Evolutionary conservation across 2,329 filamentous ascomycete genomes (phyloP).

Genomic region (Phialocephala subalpina): DNA sequence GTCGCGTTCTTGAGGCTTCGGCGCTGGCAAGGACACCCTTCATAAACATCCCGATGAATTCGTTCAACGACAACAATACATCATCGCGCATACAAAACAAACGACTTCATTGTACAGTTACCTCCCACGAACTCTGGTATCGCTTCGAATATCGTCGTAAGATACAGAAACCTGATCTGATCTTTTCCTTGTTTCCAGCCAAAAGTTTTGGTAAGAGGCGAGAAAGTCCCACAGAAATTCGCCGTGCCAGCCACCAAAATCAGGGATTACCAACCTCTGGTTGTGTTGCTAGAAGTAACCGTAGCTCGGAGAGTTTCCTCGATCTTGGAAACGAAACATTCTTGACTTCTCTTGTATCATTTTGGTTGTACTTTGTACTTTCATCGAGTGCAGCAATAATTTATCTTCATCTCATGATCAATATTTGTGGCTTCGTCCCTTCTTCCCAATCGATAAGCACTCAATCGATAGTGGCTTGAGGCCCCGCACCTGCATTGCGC

Average conservation of each 20-base stretch:
- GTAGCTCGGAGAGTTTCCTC: conserved; percentile 3
- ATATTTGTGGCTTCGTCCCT: neutral
- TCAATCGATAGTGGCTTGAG: conserved; percentile 2
- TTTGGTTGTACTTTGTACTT: conserved; percentile 6
- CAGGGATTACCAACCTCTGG: neutral
- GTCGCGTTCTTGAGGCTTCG: neutral
- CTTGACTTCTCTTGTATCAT: neutral
- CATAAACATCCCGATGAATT: neutral
- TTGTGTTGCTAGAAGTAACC: neutral
- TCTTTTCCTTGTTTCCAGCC: conserved; percentile 7
- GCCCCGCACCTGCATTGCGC: conserved; percentile 6
- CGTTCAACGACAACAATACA: conserved; percentile 1
- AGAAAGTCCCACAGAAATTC: neutral
- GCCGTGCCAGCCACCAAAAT: neutral
- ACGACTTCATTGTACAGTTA: neutral
- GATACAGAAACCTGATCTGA: neutral
- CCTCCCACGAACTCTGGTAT: neutral
- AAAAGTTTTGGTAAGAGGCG: neutral
- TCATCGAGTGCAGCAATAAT: conserved; percentile 8
- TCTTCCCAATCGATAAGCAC: neutral
- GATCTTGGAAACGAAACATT: too few relatives aligned
- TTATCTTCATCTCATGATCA: conserved; percentile 3
- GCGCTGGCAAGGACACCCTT: neutral
- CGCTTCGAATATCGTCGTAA: neutral
- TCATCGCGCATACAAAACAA: conserved; percentile 15